Evolutionary conservation across 2,329 filamentous ascomycete species (phyloP), one percentile per base, ranked within the genome.

Genomic region (Xylaria sp.): DNA sequence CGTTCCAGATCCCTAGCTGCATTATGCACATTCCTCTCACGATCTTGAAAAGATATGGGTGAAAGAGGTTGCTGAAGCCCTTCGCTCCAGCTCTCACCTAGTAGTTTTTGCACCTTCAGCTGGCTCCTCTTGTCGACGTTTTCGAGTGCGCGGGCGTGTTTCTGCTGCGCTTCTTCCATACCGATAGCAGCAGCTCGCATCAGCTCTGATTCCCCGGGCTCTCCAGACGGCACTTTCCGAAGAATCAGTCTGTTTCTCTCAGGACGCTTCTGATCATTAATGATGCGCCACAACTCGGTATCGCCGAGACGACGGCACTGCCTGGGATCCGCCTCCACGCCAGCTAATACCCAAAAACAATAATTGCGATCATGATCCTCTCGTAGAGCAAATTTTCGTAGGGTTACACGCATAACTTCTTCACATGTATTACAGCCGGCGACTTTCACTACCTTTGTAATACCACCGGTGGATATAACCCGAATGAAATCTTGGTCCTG

Each of bases 341-440:
- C 95, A 73, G 93, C 91, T 67, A 98, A 85, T 0, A 97, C 91
- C 85, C 96, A 98, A 82, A 99, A 98, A 83, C 94, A 97, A 82
- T 97, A 98, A 77, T 97, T 97, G 75, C 94, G 89, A 78, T 96
- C 92, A 76, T 97, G 94, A 71, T 95, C 93, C 77, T 97, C 94
- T 26, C 94, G 92, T 36, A 97, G 86, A 48, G 90, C 90, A 71
- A 97, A 93, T 79, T 98, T 98, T 73, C 92, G 89, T 53, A 98
- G 82, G 0, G 96, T 97, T 69, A 93, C 92, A 54, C 94, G 87
- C 84, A 97, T 95, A 61, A 98, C 93, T 73, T 98, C 94, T 76
- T 97, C 96, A 69, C 93, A 92, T 5, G 92, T 96, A 77, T 90
- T 94, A 85, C 94, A 97, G 72, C 93, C 92, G 72, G 93, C 92